phyloP scores from a whole-genome alignment of 495 filamentous ascomycete genomes.

The Aspergillus mulundensis region DNA sequence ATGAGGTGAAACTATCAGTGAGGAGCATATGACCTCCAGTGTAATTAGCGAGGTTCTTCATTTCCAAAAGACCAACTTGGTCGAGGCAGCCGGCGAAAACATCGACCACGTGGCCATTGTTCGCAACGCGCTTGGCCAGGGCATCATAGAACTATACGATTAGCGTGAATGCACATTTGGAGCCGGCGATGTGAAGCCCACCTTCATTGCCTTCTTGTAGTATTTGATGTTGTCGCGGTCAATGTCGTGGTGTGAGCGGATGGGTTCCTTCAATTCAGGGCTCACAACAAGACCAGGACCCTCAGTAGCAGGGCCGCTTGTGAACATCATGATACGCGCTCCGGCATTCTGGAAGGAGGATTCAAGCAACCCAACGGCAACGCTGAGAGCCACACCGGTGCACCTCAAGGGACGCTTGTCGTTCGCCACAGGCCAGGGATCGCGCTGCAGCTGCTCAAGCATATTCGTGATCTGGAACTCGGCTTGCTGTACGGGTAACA shows the following conservation, averaged over 20 bases:
- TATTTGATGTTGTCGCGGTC: constrained; percentile 99
- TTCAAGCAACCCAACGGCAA: constrained; percentile 89
- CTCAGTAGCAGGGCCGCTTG: constrained; percentile 92
- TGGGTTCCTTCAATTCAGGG: constrained; percentile 94
- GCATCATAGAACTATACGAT: constrained; percentile 85
- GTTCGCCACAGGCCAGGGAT: constrained; percentile 96
- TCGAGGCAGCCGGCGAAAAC: constrained; percentile 98
- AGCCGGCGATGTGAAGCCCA: constrained; percentile 30
- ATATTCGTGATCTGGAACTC: constrained; percentile 98
- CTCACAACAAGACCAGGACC: constrained; percentile 96
- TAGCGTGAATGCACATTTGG: constrained; percentile 16
- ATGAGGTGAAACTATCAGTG: constrained; percentile 98
- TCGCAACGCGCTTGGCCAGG: constrained; percentile 90
- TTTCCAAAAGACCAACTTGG: constrained; percentile 95
- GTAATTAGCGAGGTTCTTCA: constrained; percentile 96
- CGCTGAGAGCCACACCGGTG: constrained; percentile 92
- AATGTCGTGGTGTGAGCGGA: constrained; percentile 98
- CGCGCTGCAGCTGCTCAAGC: constrained; percentile 93
- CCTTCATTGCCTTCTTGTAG: constrained; percentile 98
- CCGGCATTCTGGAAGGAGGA: constrained; percentile 93
- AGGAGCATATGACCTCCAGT: constrained; percentile 98
- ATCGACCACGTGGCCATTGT: constrained; percentile 96
- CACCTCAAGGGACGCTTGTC: constrained; percentile 90
- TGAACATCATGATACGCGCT: constrained; percentile 94
- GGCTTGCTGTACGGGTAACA: constrained; percentile 91